Percentiles rank a stretch among this genome's conserved stretches.
Evolutionary conservation across 371 early-diverging fungal genomes (phyloP).

Genomic region (Mucor lusitanicus): DNA sequence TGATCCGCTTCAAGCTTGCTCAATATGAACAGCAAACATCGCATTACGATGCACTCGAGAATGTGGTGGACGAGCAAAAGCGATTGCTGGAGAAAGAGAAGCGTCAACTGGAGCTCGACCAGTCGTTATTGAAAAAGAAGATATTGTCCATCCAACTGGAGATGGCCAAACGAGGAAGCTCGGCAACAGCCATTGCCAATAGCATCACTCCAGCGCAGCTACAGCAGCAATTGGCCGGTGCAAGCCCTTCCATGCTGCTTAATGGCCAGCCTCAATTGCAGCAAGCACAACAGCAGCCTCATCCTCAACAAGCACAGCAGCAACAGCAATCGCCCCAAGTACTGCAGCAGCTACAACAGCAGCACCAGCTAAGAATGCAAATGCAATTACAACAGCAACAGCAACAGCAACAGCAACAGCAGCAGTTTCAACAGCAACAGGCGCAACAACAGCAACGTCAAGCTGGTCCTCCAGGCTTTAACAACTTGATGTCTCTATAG

Average conservation of each 20-base stretch:
- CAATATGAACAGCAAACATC: slow-evolving; percentile 77
- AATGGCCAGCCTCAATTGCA: slow-evolving; percentile 5
- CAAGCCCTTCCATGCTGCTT: slow-evolving; percentile 22
- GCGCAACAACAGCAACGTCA: slow-evolving; percentile 8
- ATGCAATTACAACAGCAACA: slow-evolving; percentile 1
- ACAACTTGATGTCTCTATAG: slow-evolving; percentile 21
- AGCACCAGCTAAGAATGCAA: background rate
- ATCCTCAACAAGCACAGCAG: slow-evolving; percentile 15
- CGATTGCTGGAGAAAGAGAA: slow-evolving; percentile 64
- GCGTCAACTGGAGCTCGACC: slow-evolving; percentile 81
- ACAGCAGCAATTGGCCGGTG: slow-evolving; percentile 39
- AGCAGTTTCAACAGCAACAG: background rate
- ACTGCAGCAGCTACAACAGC: slow-evolving; percentile 1
- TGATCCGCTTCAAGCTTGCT: slow-evolving; percentile 76
- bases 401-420: slow-evolving; percentile 1
- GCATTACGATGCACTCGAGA: slow-evolving; percentile 88
- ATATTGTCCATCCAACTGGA: slow-evolving; percentile 50
- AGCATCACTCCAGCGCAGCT: slow-evolving; percentile 48
- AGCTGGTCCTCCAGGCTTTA: slow-evolving; percentile 8
- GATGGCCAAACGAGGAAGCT: slow-evolving; percentile 32
- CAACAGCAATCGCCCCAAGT: slow-evolving; percentile 18
- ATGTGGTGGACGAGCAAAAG: slow-evolving; percentile 60
- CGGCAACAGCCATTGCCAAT: slow-evolving; percentile 27
- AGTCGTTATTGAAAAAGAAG: slow-evolving; percentile 58
- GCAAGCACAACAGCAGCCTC: slow-evolving; percentile 16